Percentiles rank a stretch among this genome's conserved stretches.
Evolutionary conservation across 495 filamentous ascomycete species (phyloP).

Genomic region (Jackrogersella minutella): DNA sequence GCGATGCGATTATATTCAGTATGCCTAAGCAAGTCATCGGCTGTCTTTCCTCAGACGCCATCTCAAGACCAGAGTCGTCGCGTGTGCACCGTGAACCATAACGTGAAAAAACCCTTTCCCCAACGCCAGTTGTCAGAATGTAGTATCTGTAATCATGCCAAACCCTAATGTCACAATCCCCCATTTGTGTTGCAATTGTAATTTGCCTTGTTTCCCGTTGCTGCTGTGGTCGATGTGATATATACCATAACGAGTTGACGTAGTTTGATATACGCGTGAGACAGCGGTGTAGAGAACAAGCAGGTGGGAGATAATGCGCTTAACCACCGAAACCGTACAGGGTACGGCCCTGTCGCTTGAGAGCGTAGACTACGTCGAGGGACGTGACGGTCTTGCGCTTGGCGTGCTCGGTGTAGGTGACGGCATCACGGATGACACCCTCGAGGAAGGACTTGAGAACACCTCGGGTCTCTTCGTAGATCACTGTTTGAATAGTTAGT

Average conservation of each 20-base stretch:
- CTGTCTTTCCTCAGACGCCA: slow-evolving; percentile 14
- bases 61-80: slow-evolving; percentile 37
- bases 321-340: slow-evolving; percentile 98
- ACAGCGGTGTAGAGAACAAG: not conserved
- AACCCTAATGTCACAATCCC: slow-evolving; percentile 37
- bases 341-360: slow-evolving; percentile 93
- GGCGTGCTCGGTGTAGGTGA: slow-evolving; percentile 97
- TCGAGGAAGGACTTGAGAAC: slow-evolving; percentile 99
- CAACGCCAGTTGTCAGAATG: slow-evolving; percentile 44
- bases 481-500: slow-evolving; percentile 63
- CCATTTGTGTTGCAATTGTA: not conserved
- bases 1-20: slow-evolving; percentile 34
- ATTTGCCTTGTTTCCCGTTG: not conserved
- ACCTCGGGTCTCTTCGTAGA: slow-evolving; percentile 99
- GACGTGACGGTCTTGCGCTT: slow-evolving; percentile 98
- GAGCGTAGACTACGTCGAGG: slow-evolving; percentile 91
- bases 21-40: slow-evolving; percentile 30
- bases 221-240: not conserved
- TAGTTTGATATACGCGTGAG: not conserved
- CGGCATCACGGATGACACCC: slow-evolving; percentile 98
- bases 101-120: slow-evolving; percentile 37
- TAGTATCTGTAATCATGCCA: slow-evolving; percentile 46
- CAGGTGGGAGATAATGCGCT: slow-evolving; percentile 30
- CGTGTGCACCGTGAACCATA: slow-evolving; percentile 36
- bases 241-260: not conserved